Evolutionary conservation across 225 moss, liverwort and hornwort genomes (phyloP).

Genomic region (Physcomitrellopsis africana): DNA sequence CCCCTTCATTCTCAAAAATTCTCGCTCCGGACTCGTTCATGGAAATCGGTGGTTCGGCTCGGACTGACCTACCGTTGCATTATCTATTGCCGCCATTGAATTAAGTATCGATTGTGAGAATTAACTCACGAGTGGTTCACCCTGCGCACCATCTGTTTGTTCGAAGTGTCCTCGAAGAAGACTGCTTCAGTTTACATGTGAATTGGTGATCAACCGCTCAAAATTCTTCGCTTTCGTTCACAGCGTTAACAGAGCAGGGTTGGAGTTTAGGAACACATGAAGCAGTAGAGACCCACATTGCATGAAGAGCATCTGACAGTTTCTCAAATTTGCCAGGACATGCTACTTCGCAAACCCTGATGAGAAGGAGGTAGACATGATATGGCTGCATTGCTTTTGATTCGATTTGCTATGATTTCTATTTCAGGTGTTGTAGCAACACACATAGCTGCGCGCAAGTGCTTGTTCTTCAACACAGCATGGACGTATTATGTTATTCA

Average conservation of each 20-base stretch:
- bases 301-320: slow-evolving; percentile 14
- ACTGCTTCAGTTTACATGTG: not conserved
- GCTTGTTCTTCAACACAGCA: no score
- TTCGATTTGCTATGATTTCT: not conserved
- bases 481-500: no score
- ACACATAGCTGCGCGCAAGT: not conserved
- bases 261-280: not conserved
- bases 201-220: not conserved
- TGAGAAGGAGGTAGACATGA: not conserved
- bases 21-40: not conserved
- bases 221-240: not conserved
- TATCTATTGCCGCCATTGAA: not conserved
- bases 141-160: not conserved
- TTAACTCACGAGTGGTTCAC: not conserved
- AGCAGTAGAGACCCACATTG: slow-evolving; percentile 8
- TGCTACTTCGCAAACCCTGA: not conserved
- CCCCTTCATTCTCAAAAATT: slow-evolving; percentile 29
- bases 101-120: not conserved
- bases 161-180: not conserved
- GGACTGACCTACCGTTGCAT: not conserved
- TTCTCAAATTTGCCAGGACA: slow-evolving; percentile 21
- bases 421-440: not conserved
- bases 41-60: slow-evolving; percentile 12
- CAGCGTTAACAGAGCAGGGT: slow-evolving; percentile 5
- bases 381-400: not conserved